A percentile compares a stretch with the other conserved stretches of the same genome.
These are phyloP conservation scores for Yamadazyma philogaea DNA, from an alignment of 805 yeast species.

Conservation along the genomic window DNA sequence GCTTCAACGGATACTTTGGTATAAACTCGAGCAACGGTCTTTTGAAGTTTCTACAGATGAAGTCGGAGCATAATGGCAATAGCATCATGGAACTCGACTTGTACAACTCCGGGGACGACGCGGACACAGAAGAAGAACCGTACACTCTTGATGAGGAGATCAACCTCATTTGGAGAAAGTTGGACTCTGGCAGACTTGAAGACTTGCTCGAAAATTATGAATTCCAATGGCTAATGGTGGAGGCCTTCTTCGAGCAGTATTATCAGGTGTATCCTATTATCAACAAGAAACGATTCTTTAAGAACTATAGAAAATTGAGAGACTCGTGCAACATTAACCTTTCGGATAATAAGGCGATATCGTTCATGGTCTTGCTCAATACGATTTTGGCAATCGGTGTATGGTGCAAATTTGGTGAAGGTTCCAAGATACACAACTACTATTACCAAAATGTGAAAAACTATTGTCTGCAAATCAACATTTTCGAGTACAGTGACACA, in stretches of 20 bases:
- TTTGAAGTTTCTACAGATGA: conserved; percentile 45
- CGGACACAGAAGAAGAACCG: conserved; percentile 11
- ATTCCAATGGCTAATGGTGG: conserved; percentile 16
- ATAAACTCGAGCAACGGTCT: conserved; percentile 59
- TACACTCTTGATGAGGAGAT: conserved; percentile 19
- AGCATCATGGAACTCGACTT: conserved; percentile 22
- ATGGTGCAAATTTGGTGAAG: conserved; percentile 22
- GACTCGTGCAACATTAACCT: conserved; percentile 6
- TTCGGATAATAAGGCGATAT: conserved; percentile 13
- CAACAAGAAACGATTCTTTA: conserved; percentile 18
- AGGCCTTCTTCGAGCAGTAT: conserved; percentile 17
- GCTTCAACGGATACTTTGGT: conserved; percentile 60
- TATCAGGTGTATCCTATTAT: conserved; percentile 20
- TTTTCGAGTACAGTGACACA: conserved; percentile 20
- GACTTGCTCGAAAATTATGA: conserved; percentile 17
- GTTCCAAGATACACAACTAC: conserved; percentile 17
- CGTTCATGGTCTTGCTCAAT: conserved; percentile 18
- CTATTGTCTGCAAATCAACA: conserved; percentile 15
- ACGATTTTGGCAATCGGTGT: conserved; percentile 20
- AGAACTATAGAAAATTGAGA: conserved; percentile 7
- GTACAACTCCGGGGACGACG: conserved; percentile 9
- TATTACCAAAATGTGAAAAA: conserved; percentile 18
- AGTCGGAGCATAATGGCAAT: conserved; percentile 23
- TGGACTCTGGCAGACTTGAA: conserved; percentile 18
- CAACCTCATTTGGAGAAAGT: conserved; percentile 14